phyloP scores from a whole-genome alignment of 495 filamentous ascomycete species.

The Astrocystis sublimbata region DNA sequence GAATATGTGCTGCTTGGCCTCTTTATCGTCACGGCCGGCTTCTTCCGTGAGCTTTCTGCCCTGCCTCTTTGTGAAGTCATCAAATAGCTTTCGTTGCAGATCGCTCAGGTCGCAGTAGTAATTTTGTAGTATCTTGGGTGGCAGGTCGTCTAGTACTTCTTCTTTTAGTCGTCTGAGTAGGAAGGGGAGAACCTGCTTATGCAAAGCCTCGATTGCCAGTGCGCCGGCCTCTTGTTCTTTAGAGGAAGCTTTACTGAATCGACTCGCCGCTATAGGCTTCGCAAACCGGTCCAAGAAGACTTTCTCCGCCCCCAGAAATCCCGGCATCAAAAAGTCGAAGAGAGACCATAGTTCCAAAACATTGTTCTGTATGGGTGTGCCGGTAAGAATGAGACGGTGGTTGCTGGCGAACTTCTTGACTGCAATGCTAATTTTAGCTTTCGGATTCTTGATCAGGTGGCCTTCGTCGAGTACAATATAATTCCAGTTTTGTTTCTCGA shows the following conservation, averaged over 20 bases:
- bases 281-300: constrained; percentile 97
- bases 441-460: constrained; percentile 97
- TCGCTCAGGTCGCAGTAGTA: constrained; percentile 99
- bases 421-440: constrained; percentile 85
- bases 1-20: constrained; percentile 98
- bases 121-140: constrained; percentile 98
- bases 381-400: constrained; percentile 92
- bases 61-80: constrained; percentile 93
- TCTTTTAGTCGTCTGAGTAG: constrained; percentile 95
- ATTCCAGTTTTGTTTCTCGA: constrained; percentile 88
- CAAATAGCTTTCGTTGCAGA: constrained; percentile 89
- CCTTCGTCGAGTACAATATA: constrained; percentile 97
- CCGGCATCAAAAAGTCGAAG: constrained; percentile 98
- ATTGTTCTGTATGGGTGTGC: constrained; percentile 98
- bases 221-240: constrained; percentile 98
- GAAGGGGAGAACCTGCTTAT: constrained; percentile 98
- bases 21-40: constrained; percentile 76
- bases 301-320: constrained; percentile 97
- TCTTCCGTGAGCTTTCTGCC: constrained; percentile 77
- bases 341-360: constrained; percentile 98
- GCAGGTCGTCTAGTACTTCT: constrained; percentile 93
- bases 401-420: constrained; percentile 88
- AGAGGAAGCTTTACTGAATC: constrained; percentile 93
- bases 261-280: constrained; percentile 92
- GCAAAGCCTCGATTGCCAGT: constrained; percentile 91